These are phyloP conservation scores for Bruguiera hainesii DNA, from an alignment of 441 rosid species.

Conservation along the genomic window DNA sequence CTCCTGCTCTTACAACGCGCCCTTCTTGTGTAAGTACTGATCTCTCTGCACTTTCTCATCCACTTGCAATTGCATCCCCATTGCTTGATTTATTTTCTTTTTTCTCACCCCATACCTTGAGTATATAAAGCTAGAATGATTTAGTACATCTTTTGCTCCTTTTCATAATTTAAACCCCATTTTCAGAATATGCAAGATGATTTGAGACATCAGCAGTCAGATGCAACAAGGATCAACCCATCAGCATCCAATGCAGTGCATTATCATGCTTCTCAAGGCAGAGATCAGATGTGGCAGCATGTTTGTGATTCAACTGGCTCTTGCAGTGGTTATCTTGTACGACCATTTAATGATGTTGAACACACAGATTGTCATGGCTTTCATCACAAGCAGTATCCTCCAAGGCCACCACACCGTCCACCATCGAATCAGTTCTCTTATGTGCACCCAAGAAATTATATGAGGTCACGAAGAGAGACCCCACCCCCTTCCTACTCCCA, in stretches of 20 bases:
- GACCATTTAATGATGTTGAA: constrained; percentile 34
- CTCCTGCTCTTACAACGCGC: constrained; percentile 32
- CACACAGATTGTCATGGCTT: constrained; percentile 47
- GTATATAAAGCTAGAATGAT: background rate
- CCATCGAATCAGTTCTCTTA: constrained; percentile 70
- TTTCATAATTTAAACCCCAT: constrained; percentile 7
- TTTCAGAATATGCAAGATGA: constrained; percentile 54
- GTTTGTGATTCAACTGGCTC: constrained; percentile 41
- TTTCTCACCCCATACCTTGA: no score
- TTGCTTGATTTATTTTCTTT: constrained; percentile 1
- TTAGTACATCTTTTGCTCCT: background rate
- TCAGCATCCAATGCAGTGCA: constrained; percentile 37
- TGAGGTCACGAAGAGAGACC: constrained; percentile 51
- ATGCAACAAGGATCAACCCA: constrained; percentile 39
- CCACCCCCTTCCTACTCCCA: constrained; percentile 57
- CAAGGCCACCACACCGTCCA: constrained; percentile 54
- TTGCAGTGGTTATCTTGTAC: constrained; percentile 38
- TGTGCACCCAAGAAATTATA: constrained; percentile 49
- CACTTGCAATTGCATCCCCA: constrained; percentile 33
- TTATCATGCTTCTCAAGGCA: constrained; percentile 48
- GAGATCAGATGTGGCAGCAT: constrained; percentile 44
- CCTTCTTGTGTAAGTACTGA: constrained; percentile 39
- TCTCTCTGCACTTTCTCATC: constrained; percentile 33
- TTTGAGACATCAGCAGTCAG: constrained; percentile 38
- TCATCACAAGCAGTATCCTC: constrained; percentile 58